Evolutionary conservation across 345 rosid genomes (phyloP), one percentile per base, ranked within the genome.

Genomic region (Carallia brachiata): DNA sequence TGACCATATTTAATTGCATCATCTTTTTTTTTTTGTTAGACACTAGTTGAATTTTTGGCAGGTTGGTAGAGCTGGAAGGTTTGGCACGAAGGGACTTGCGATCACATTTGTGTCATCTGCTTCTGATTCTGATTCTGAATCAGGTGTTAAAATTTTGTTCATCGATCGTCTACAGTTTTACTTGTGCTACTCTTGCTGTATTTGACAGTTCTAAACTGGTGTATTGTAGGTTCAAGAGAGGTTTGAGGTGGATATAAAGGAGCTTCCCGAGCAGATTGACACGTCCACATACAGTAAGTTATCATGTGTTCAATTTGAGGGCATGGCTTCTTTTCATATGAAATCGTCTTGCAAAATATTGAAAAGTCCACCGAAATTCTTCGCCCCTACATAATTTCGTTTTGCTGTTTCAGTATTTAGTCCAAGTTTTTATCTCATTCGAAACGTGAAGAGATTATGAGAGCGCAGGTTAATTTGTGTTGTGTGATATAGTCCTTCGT

Each of bases 21-120:
- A 10, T 44, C 15, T 5, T 56, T 56, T 8, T 52, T 6, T 13
- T 52, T 52, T 1, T 52, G 13, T 19, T 19, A 8, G 32, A 27
- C 60, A 5, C 31, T 55, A 2, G 4, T 56, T 56, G 31, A 19
- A 23, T 56, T 23, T 8, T 19, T 62, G 48, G 32, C 70, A 88
- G 97, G 98, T 93, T 44, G 98, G 98, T 16, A 84, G 97, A 78
- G 98, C 97, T 74, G 98, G 98, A 61, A 87, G 98, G 75, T 93
- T 93, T 83, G 98, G 98, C 44, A 91, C 98, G 4, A 93, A 93
- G 77, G 98, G 98, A 36, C 96, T 93, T 57, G 98, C 97, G 9
- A 91, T 93, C 23, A 93, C 98, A 37, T 91, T 93, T 70, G 97
- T 91, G 9, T 87, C 98, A 37, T 93, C 97, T 68, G 84, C 94